phyloP scores from a whole-genome alignment of 129 eudicot species.

The Flaveria bidentis region DNA sequence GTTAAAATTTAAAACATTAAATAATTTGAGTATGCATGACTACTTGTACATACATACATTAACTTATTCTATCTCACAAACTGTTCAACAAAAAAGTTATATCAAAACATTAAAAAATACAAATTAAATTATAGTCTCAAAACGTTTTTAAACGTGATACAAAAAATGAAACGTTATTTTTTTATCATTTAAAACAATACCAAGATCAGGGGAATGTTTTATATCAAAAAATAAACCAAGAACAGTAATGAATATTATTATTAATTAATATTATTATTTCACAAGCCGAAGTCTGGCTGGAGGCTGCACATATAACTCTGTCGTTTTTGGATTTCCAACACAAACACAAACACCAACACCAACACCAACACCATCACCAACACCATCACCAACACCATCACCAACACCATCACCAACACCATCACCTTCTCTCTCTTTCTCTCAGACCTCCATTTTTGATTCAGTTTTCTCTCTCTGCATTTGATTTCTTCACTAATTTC shows the following conservation, averaged over 20 bases:
- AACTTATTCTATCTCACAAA: too few relatives aligned
- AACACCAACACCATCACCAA: too few relatives aligned
- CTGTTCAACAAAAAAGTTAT: too few relatives aligned
- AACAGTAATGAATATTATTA: background rate
- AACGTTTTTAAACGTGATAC: too few relatives aligned
- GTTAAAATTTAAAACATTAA: too few relatives aligned
- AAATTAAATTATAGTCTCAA: too few relatives aligned
- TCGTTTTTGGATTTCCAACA: constrained; percentile 43
- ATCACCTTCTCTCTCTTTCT: constrained; percentile 12
- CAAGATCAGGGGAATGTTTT: background rate
- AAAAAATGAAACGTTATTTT: too few relatives aligned
- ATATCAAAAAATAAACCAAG: background rate
- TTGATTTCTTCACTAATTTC: constrained; percentile 22
- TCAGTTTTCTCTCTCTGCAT: constrained; percentile 19
- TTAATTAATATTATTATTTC: background rate
- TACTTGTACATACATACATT: too few relatives aligned
- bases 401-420: too few relatives aligned
- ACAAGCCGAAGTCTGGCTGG: constrained; percentile 45
- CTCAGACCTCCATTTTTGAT: constrained; percentile 4
- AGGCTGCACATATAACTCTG: constrained; percentile 48
- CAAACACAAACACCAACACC: constrained; percentile 18
- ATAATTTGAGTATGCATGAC: too few relatives aligned
- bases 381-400: too few relatives aligned
- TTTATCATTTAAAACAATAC: background rate
- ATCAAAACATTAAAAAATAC: too few relatives aligned